Conservation (phyloP, 805 yeast genomes). For the Candida xyloterini region DNA sequence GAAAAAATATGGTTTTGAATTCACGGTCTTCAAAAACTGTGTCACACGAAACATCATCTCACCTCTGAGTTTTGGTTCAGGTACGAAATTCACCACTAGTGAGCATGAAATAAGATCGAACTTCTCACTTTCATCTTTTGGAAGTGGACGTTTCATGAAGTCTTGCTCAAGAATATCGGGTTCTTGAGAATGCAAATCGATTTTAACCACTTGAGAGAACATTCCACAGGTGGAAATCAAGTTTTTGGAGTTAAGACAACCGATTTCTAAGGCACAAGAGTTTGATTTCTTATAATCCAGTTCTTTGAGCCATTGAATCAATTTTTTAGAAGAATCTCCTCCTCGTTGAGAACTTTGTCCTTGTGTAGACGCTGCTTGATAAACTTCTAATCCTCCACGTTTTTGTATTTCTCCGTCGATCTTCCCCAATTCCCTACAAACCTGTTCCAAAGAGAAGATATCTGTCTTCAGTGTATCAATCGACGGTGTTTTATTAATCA, state of each 20-base stretch:
- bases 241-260: slow-evolving; percentile 70
- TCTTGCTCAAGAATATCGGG: slow-evolving; percentile 73
- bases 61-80: slow-evolving; percentile 68
- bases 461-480: slow-evolving; percentile 12
- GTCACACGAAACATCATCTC: slow-evolving; percentile 66
- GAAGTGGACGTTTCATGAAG: slow-evolving; percentile 74
- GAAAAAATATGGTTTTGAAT: slow-evolving; percentile 43
- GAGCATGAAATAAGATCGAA: slow-evolving; percentile 79
- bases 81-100: slow-evolving; percentile 84
- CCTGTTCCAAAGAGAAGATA: slow-evolving; percentile 5
- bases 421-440: slow-evolving; percentile 40
- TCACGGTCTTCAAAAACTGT: slow-evolving; percentile 46
- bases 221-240: slow-evolving; percentile 57
- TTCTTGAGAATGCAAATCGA: slow-evolving; percentile 80
- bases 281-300: slow-evolving; percentile 13
- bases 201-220: slow-evolving; percentile 53
- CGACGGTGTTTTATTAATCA: slow-evolving; percentile 27
- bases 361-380: slow-evolving; percentile 80
- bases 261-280: slow-evolving; percentile 70
- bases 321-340: slow-evolving; percentile 83
- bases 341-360: slow-evolving; percentile 82
- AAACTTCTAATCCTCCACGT: slow-evolving; percentile 74
- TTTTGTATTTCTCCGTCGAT: slow-evolving; percentile 60
- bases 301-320: slow-evolving; percentile 68
- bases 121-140: slow-evolving; percentile 40